Percentiles rank a stretch among this genome's conserved stretches.
These are phyloP conservation scores for Colletotrichum endophyticum DNA, from an alignment of 2,329 filamentous ascomycete species.

Conservation along the genomic window DNA sequence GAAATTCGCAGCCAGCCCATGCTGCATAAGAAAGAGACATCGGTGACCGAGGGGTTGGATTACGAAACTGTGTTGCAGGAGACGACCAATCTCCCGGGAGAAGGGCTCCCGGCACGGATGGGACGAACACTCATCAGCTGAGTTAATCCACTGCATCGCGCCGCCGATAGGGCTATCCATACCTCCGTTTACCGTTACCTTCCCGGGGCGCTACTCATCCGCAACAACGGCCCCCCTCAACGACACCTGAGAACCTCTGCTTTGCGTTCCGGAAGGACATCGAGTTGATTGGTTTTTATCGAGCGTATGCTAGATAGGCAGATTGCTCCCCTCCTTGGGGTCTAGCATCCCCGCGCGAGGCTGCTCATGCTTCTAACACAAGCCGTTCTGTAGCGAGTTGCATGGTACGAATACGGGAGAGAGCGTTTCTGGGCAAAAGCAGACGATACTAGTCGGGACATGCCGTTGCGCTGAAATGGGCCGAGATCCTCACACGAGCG, in stretches of 20 bases:
- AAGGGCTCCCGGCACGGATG: neutral
- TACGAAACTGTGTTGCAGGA: neutral
- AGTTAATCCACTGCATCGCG: neutral
- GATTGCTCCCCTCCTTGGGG: neutral
- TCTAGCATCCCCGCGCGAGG: neutral
- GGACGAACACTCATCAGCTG: conserved; percentile 3
- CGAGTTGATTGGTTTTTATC: neutral
- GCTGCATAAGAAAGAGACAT: neutral
- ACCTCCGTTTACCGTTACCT: neutral
- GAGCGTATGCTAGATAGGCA: neutral
- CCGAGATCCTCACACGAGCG: neutral
- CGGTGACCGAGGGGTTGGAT: neutral
- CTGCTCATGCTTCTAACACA: neutral
- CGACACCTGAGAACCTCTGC: neutral
- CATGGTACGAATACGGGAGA: neutral
- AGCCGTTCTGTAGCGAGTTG: neutral
- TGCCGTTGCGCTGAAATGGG: neutral
- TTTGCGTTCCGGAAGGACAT: neutral
- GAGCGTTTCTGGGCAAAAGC: neutral
- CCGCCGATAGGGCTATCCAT: conserved; percentile 2
- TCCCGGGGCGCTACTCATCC: neutral
- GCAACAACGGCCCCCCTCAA: neutral
- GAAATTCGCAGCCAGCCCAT: neutral
- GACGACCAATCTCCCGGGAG: conserved; percentile 8
- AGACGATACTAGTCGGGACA: neutral